Conservation (phyloP, 2,329 filamentous ascomycete species). For the Lachnellula suecica region DNA sequence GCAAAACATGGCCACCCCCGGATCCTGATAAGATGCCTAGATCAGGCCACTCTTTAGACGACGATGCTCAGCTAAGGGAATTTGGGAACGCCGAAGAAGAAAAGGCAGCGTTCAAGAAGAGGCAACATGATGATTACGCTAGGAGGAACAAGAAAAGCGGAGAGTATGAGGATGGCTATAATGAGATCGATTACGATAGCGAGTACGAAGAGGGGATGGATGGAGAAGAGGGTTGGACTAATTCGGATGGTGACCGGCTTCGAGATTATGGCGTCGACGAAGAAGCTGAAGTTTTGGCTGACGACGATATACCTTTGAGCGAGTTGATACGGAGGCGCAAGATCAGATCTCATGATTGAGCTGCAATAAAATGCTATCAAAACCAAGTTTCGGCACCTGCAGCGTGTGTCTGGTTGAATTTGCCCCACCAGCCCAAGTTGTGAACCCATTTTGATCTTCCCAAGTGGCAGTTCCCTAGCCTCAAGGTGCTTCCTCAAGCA, state of each 20-base stretch:
- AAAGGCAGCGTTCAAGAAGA: constrained; percentile 46
- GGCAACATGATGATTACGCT: constrained; percentile 50
- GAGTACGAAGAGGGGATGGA: constrained; percentile 35
- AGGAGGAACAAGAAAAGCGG: constrained; percentile 31
- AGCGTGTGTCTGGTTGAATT: too few relatives aligned
- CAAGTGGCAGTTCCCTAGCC: too few relatives aligned
- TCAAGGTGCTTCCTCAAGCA: too few relatives aligned
- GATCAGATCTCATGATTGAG: constrained; percentile 10
- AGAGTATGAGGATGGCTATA: constrained; percentile 28
- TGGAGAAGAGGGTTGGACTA: constrained; percentile 66
- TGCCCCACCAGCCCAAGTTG: too few relatives aligned
- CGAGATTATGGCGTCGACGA: constrained; percentile 80
- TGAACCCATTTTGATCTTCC: too few relatives aligned
- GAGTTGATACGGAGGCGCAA: constrained; percentile 62
- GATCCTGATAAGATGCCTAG: constrained; percentile 58
- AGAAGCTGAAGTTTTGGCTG: constrained; percentile 59
- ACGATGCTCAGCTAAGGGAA: constrained; percentile 9
- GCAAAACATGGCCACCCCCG: constrained; percentile 61
- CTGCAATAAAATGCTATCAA: neutral
- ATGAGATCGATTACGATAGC: constrained; percentile 31
- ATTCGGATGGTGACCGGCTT: constrained; percentile 72
- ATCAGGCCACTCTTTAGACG: constrained; percentile 5
- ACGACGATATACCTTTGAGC: constrained; percentile 67
- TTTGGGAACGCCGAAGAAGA: constrained; percentile 36
- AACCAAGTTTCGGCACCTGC: neutral